phyloP scores from a whole-genome alignment of 352 stramenopile species.

The Globisporangium apiculatum region DNA sequence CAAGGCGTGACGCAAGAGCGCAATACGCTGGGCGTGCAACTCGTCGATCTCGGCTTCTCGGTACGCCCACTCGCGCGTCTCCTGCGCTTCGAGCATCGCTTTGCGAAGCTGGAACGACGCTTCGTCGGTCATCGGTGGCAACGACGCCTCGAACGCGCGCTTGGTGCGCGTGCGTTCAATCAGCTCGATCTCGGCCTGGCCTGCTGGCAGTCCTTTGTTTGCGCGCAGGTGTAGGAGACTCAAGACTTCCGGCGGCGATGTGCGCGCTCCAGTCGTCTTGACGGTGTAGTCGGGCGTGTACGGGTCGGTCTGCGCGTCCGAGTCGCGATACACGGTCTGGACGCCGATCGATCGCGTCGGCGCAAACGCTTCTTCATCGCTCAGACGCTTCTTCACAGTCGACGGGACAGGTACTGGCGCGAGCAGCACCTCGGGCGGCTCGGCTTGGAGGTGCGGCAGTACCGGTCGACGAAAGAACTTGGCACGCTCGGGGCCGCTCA shows the following conservation, averaged over 20 bases:
- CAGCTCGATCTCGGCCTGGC: constrained; percentile 82
- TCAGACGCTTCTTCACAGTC: constrained; percentile 21
- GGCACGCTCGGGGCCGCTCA: constrained; percentile 68
- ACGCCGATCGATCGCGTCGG: constrained; percentile 69
- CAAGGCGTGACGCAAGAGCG: constrained; percentile 74
- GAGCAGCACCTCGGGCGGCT: constrained; percentile 83
- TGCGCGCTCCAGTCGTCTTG: constrained; percentile 28
- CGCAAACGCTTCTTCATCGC: constrained; percentile 25
- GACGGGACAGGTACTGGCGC: constrained; percentile 37
- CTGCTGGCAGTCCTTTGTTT: constrained; percentile 67
- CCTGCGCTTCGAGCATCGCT: constrained; percentile 89
- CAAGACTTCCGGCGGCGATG: constrained; percentile 69
- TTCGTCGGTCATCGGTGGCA: constrained; percentile 94
- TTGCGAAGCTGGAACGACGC: constrained; percentile 88
- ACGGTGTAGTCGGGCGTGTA: constrained; percentile 92
- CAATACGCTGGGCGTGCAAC: constrained; percentile 73
- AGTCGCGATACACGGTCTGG: constrained; percentile 91
- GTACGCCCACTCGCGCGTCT: constrained; percentile 84
- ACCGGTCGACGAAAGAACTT: constrained; percentile 90
- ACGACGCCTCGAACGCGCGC: constrained; percentile 67
- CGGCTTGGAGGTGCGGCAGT: constrained; percentile 80
- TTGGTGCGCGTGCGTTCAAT: constrained; percentile 89
- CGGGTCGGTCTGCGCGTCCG: constrained; percentile 90
- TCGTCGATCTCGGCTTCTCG: constrained; percentile 87
- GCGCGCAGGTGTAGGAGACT: constrained; percentile 68